Evolutionary conservation across 2,329 filamentous ascomycete genomes (phyloP).

Genomic region (Leptographium lundbergii): DNA sequence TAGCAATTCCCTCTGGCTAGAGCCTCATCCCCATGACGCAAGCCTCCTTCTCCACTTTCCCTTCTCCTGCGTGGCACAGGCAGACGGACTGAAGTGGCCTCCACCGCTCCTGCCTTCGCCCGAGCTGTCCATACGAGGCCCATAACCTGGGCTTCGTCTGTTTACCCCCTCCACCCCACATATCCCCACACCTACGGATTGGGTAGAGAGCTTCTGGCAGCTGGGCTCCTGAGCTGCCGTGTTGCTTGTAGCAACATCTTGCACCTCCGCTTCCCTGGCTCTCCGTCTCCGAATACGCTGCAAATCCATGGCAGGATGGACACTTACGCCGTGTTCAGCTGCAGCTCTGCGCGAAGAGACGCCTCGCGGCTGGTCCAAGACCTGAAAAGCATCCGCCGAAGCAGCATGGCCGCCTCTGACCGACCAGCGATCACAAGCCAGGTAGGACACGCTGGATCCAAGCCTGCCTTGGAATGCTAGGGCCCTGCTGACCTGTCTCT

Average conservation of each 20-base stretch:
- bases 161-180: background rate
- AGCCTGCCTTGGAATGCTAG: background rate
- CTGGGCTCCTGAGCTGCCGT: background rate
- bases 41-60: background rate
- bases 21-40: no score
- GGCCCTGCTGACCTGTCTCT: background rate
- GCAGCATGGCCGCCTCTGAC: background rate
- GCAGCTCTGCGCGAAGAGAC: conserved; percentile 28
- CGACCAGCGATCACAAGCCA: background rate
- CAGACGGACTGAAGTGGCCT: no score
- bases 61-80: background rate
- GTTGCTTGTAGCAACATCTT: background rate
- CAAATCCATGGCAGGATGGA: conserved; percentile 25
- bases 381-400: conserved; percentile 27
- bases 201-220: no score
- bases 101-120: background rate
- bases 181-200: background rate
- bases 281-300: background rate
- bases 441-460: conserved; percentile 2
- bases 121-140: background rate
- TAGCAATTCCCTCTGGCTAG: no score
- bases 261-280: background rate
- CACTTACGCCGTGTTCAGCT: conserved; percentile 37
- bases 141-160: background rate
- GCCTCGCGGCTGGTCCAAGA: conserved; percentile 38